These are phyloP conservation scores for Alternaria ethzedia DNA, from an alignment of 2,329 filamentous ascomycete species.

Conservation along the genomic window DNA sequence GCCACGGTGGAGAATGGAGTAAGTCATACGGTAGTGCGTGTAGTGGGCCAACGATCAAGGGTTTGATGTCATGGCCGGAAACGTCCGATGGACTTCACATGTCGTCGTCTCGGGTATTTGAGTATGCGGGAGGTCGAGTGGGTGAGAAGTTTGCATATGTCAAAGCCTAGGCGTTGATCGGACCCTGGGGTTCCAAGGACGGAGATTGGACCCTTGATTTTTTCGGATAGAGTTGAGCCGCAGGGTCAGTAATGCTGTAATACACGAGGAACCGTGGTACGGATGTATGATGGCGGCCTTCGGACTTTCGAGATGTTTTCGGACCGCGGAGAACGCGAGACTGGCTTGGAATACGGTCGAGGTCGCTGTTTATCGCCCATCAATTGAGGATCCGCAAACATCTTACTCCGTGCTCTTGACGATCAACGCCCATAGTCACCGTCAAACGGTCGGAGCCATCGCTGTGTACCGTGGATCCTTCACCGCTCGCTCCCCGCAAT, in stretches of 20 bases:
- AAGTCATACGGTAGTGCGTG: not conserved
- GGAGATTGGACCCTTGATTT: not conserved
- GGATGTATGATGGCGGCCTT: not conserved
- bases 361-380: not conserved
- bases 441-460: not conserved
- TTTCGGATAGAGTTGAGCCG: slow-evolving; percentile 7
- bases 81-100: not conserved
- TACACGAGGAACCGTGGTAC: slow-evolving; percentile 1
- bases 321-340: not conserved
- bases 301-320: not conserved
- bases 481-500: not conserved
- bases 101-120: not conserved
- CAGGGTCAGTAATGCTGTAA: slow-evolving; percentile 2
- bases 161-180: not conserved
- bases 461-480: not conserved
- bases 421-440: not conserved
- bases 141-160: not conserved
- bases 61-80: slow-evolving; percentile 8
- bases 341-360: not conserved
- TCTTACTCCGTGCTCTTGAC: not conserved
- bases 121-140: not conserved
- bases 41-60: not conserved
- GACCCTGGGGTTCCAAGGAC: slow-evolving; percentile 2
- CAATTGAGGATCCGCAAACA: not conserved
- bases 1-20: slow-evolving; percentile 8